phyloP scores from a whole-genome alignment of 78 protist genomes.

The Dictyostelium discoideum region DNA sequence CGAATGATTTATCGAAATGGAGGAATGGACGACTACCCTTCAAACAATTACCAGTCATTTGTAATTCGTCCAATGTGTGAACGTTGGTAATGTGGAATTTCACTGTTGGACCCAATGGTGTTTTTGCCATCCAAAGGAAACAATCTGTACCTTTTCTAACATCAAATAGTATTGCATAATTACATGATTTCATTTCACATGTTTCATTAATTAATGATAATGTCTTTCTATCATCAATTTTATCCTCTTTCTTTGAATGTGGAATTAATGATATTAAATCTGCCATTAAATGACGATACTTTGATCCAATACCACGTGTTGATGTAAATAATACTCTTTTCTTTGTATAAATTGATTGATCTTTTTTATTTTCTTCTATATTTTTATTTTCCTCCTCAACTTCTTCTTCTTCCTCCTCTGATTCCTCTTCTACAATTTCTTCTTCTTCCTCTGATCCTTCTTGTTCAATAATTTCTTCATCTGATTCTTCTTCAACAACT shows the following conservation, averaged over 20 bases:
- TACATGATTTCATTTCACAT: conserved; percentile 86
- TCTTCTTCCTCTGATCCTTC: neutral
- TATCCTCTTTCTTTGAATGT: conserved; percentile 86
- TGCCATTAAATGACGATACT: conserved; percentile 91
- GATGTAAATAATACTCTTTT: conserved; percentile 73
- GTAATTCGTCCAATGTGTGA: conserved; percentile 95
- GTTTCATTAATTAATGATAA: conserved; percentile 88
- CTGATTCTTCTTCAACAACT: neutral
- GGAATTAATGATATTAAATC: conserved; percentile 92
- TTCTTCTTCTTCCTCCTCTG: neutral
- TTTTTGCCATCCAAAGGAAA: conserved; percentile 91
- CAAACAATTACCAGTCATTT: conserved; percentile 98
- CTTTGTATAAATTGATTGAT: conserved; percentile 46
- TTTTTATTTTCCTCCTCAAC: neutral
- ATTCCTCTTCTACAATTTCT: too few species aligned
- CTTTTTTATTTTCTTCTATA: neutral
- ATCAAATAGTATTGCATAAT: conserved; percentile 90
- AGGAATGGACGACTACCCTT: conserved; percentile 96
- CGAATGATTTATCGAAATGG: conserved; percentile 93
- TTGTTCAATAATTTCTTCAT: neutral
- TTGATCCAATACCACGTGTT: conserved; percentile 66
- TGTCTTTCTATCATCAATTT: conserved; percentile 72
- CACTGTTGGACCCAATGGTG: conserved; percentile 95
- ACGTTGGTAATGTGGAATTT: conserved; percentile 92
- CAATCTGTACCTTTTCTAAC: conserved; percentile 81